A percentile compares a stretch with the other conserved stretches of the same genome.
Evolutionary conservation across 2,329 filamentous ascomycete species (phyloP).

Genomic region (Botrytis cinerea): DNA sequence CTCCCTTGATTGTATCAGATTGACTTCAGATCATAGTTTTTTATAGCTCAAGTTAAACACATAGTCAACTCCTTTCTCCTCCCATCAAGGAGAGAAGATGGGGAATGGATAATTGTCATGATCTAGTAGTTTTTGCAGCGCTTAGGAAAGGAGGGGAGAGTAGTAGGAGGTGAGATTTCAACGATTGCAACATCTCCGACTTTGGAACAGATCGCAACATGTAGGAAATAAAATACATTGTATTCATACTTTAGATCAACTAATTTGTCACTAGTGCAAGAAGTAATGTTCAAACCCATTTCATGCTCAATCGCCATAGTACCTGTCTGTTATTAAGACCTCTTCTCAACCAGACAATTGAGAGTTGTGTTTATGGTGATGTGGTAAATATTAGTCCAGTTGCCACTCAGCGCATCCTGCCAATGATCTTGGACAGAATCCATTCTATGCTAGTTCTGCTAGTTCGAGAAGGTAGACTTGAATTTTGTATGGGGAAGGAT

Average conservation of each 20-base stretch:
- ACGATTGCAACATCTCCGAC: neutral
- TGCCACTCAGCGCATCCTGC: neutral
- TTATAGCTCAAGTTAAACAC: neutral
- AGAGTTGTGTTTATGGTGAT: neutral
- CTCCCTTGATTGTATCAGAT: neutral
- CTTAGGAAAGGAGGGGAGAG: neutral
- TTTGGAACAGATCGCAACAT: neutral
- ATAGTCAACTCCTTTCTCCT: neutral
- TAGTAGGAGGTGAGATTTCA: neutral
- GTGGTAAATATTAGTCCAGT: neutral
- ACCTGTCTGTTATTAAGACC: neutral
- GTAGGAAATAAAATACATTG: neutral
- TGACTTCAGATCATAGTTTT: neutral
- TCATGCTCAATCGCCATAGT: neutral
- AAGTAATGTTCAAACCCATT: neutral
- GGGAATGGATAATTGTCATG: neutral
- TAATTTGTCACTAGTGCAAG: neutral
- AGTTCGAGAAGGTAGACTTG: too few relatives aligned
- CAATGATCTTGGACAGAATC: neutral
- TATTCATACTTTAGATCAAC: neutral
- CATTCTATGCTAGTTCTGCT: neutral
- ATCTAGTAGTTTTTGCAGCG: neutral
- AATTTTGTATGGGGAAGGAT: neutral
- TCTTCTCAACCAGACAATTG: neutral
- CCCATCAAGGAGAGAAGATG: neutral